Evolutionary conservation across 2,329 filamentous ascomycete genomes (phyloP).

Genomic region (Thelonectria rubi): DNA sequence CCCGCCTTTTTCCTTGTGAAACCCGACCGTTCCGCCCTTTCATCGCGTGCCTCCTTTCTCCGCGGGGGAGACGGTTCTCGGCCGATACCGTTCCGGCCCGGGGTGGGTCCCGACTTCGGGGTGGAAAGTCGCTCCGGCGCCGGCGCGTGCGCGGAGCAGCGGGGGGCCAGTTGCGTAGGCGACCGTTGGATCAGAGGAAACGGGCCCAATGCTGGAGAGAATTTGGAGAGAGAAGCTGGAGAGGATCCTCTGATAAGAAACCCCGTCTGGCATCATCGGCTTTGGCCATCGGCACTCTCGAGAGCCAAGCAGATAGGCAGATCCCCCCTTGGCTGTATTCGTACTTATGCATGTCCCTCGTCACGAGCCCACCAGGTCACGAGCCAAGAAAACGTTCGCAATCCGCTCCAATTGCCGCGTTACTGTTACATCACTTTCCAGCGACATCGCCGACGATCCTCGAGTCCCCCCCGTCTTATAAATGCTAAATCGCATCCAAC

Average conservation of each 20-base stretch:
- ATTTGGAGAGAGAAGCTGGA: background rate
- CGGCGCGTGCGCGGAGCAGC: background rate
- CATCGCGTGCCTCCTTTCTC: background rate
- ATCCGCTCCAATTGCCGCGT: background rate
- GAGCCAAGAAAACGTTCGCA: background rate
- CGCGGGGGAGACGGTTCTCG: slow-evolving; percentile 9
- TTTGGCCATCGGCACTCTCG: background rate
- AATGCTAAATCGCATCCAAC: slow-evolving; percentile 1
- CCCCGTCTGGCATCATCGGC: background rate
- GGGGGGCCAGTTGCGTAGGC: background rate
- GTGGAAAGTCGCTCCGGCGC: slow-evolving; percentile 21
- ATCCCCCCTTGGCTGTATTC: no score
- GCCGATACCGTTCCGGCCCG: slow-evolving; percentile 17
- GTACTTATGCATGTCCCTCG: background rate
- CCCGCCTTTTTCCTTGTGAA: slow-evolving; percentile 4
- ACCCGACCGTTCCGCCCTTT: background rate
- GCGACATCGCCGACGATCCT: slow-evolving; percentile 22
- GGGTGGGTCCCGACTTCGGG: slow-evolving; percentile 15
- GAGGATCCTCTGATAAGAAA: background rate
- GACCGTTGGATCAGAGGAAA: background rate
- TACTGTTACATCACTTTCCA: slow-evolving; percentile 6
- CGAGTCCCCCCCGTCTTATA: background rate
- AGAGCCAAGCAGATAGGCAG: no score
- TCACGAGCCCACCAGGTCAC: background rate
- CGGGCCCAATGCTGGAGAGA: background rate